Conservation (phyloP, 139 green algal species). For the Chlamydomonas urium region DNA sequence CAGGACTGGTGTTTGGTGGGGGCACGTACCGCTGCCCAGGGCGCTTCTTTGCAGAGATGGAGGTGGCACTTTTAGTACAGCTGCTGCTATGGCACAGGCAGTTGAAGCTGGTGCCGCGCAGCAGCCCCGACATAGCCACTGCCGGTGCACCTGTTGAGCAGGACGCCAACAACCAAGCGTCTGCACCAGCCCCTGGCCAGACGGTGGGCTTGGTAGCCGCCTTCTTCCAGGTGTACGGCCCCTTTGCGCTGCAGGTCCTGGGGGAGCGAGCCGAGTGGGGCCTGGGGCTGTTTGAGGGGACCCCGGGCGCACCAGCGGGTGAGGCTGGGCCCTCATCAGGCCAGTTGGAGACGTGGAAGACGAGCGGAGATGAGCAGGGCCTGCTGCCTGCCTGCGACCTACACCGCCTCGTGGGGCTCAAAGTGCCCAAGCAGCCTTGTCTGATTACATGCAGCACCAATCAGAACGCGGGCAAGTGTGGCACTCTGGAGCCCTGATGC, state of each 20-base stretch:
- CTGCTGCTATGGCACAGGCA: constrained; percentile 38
- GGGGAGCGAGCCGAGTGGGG: not conserved
- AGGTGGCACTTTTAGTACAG: constrained; percentile 55
- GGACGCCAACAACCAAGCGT: not conserved
- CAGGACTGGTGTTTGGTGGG: constrained; percentile 35
- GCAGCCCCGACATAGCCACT: not conserved
- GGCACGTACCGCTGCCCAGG: constrained; percentile 65
- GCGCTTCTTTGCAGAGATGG: constrained; percentile 67
- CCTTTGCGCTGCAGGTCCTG: constrained; percentile 3
- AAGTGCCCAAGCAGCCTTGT: constrained; percentile 24
- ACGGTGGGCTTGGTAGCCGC: not conserved
- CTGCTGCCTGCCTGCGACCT: constrained; percentile 37
- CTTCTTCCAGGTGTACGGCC: constrained; percentile 5
- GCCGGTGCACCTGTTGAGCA: too few species aligned
- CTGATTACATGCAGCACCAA: too few species aligned
- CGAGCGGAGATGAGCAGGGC: constrained; percentile 1
- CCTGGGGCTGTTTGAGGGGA: constrained; percentile 4
- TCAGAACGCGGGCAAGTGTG: too few species aligned
- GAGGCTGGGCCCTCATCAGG: not conserved
- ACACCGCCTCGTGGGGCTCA: constrained; percentile 49
- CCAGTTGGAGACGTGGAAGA: not conserved
- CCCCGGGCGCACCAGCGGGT: not conserved
- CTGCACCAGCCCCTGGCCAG: not conserved
- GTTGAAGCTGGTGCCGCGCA: not conserved
- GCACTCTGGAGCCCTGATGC: too few species aligned